Percentiles rank a stretch among this genome's conserved stretches.
Evolutionary conservation across 306 rosid species (phyloP).

Genomic region (Mucuna pruriens): DNA sequence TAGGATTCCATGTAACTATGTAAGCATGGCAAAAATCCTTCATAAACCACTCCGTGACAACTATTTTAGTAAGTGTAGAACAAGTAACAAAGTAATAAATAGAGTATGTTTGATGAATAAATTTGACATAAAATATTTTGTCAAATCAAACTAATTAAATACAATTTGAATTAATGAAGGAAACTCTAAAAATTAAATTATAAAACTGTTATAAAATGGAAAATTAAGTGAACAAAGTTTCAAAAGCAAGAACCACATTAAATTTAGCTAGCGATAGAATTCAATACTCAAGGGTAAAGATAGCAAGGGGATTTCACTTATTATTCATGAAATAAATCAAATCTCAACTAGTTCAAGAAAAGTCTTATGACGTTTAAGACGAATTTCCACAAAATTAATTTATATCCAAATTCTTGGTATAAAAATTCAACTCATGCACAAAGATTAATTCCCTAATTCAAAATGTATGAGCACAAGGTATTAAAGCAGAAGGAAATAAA

Average conservation of each 20-base stretch:
- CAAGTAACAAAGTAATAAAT: too few species aligned
- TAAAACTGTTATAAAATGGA: too few species aligned
- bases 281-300: too few species aligned
- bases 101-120: not conserved
- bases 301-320: not conserved
- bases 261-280: too few species aligned
- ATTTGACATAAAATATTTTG: too few species aligned
- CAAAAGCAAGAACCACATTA: not conserved
- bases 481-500: not conserved
- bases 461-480: not conserved
- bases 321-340: not conserved
- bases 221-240: not conserved
- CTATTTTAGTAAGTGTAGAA: too few species aligned
- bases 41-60: too few species aligned
- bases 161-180: not conserved
- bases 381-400: not conserved
- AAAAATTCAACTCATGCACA: not conserved
- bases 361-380: not conserved
- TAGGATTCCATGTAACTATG: not conserved
- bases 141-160: not conserved
- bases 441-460: not conserved
- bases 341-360: not conserved
- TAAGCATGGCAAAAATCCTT: slow-evolving; percentile 28
- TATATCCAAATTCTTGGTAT: not conserved
- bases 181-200: not conserved